Conservation (phyloP, 2,329 filamentous ascomycete species). For the Fusarium sp. region DNA sequence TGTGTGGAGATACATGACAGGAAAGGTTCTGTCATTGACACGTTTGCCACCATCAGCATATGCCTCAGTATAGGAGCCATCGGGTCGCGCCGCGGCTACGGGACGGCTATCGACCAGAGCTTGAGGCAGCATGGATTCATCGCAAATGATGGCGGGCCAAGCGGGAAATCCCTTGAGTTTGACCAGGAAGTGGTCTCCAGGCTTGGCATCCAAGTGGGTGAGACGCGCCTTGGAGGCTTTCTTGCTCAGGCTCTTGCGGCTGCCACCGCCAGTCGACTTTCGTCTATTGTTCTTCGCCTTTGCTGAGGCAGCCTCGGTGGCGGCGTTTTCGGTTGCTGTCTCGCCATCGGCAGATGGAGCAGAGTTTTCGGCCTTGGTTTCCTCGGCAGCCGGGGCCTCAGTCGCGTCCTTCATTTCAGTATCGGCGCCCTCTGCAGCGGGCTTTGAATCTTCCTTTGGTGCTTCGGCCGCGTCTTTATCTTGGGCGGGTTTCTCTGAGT, state of each 20-base stretch:
- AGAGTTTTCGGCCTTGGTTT: conserved; percentile 46
- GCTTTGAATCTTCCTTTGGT: conserved; percentile 43
- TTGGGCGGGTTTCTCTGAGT: conserved; percentile 49
- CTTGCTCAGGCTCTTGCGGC: conserved; percentile 84
- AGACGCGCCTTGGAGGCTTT: conserved; percentile 83
- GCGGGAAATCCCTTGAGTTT: conserved; percentile 94
- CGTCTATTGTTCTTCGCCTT: conserved; percentile 68
- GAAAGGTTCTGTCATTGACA: conserved; percentile 85
- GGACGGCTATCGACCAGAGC: conserved; percentile 82
- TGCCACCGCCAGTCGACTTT: conserved; percentile 80
- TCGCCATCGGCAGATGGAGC: conserved; percentile 45
- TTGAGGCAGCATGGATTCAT: conserved; percentile 92
- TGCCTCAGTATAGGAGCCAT: conserved; percentile 89
- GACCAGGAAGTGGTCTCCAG: conserved; percentile 92
- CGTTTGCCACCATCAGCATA: conserved; percentile 91
- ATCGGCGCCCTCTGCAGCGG: conserved; percentile 50
- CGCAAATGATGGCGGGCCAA: conserved; percentile 94
- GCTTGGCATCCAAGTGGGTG: conserved; percentile 81
- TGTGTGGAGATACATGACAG: conserved; percentile 93
- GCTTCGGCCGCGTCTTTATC: conserved; percentile 46
- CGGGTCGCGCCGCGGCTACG: conserved; percentile 82
- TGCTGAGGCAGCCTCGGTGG: conserved; percentile 48
- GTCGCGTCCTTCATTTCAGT: conserved; percentile 67
- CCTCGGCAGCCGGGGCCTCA: conserved; percentile 49
- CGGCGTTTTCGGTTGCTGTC: conserved; percentile 42